Evolutionary conservation across 306 rosid species (phyloP).

Genomic region (Carpinus viminea): DNA sequence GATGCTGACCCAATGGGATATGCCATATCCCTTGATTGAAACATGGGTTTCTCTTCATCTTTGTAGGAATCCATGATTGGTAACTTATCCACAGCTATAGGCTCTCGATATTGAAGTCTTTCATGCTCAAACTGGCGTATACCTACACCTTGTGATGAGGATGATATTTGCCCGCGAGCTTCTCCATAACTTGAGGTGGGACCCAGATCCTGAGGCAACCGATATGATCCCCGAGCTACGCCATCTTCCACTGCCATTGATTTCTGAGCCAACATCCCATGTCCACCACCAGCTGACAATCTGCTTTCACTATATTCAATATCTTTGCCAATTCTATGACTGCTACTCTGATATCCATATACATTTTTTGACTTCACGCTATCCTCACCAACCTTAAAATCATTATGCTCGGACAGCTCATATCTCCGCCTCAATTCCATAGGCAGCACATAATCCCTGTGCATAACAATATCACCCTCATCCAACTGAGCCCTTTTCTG

Average conservation of each 20-base stretch:
- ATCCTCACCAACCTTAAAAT: constrained; percentile 39
- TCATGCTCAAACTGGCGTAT: constrained; percentile 46
- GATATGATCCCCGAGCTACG: constrained; percentile 40
- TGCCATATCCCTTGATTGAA: constrained; percentile 46
- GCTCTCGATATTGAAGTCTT: constrained; percentile 44
- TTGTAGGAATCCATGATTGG: constrained; percentile 37
- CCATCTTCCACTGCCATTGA: constrained; percentile 43
- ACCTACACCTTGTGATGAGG: constrained; percentile 36
- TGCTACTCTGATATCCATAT: constrained; percentile 30
- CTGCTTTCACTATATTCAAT: constrained; percentile 48
- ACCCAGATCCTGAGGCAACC: constrained; percentile 43
- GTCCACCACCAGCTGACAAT: constrained; percentile 41
- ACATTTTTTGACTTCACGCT: constrained; percentile 31
- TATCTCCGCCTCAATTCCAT: constrained; percentile 45
- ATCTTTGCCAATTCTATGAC: constrained; percentile 46
- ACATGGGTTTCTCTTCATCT: constrained; percentile 44
- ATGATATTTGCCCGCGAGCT: constrained; percentile 42
- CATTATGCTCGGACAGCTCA: constrained; percentile 37
- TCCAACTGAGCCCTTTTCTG: constrained; percentile 51
- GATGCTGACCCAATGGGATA: constrained; percentile 45
- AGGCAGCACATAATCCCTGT: constrained; percentile 48
- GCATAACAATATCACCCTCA: constrained; percentile 37
- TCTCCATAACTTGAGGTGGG: constrained; percentile 35
- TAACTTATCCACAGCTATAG: constrained; percentile 45
- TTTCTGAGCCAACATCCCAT: constrained; percentile 41